Percentiles rank a stretch among this genome's conserved stretches.
These are phyloP conservation scores for Neolentinus lepideus DNA, from an alignment of 1,284 basidiomycete species.

Conservation along the genomic window DNA sequence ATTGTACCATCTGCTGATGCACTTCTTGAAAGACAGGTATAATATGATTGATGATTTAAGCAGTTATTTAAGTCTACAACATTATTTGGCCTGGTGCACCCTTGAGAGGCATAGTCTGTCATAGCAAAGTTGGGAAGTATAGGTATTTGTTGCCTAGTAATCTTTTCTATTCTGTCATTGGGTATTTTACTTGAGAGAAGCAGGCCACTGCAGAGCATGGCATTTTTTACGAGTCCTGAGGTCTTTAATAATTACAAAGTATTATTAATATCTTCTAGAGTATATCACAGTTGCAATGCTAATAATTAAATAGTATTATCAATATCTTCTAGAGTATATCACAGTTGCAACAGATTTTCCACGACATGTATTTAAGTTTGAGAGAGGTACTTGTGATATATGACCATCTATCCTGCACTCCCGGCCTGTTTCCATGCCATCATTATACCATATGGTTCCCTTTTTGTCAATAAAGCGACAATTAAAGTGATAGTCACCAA, in stretches of 20 bases:
- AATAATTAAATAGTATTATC: neutral
- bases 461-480: neutral
- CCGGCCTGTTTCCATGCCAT: neutral
- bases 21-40: constrained; percentile 28
- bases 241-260: neutral
- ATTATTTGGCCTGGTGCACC: constrained; percentile 26
- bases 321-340: too few relatives aligned
- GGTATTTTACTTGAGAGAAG: constrained; percentile 13
- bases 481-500: neutral
- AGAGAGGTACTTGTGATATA: neutral
- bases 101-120: constrained; percentile 33
- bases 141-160: constrained; percentile 24
- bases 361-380: neutral
- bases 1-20: constrained; percentile 21
- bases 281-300: too few relatives aligned
- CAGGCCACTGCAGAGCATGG: neutral
- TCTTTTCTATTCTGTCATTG: constrained; percentile 17
- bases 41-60: constrained; percentile 23
- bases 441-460: neutral
- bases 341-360: neutral
- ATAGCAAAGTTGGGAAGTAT: constrained; percentile 33
- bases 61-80: constrained; percentile 25
- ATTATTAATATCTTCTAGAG: neutral
- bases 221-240: neutral
- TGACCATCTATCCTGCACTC: neutral